These are phyloP conservation scores for Neostapfia colusana DNA, from an alignment of 176 grass and related monocot genomes.

Conservation along the genomic window DNA sequence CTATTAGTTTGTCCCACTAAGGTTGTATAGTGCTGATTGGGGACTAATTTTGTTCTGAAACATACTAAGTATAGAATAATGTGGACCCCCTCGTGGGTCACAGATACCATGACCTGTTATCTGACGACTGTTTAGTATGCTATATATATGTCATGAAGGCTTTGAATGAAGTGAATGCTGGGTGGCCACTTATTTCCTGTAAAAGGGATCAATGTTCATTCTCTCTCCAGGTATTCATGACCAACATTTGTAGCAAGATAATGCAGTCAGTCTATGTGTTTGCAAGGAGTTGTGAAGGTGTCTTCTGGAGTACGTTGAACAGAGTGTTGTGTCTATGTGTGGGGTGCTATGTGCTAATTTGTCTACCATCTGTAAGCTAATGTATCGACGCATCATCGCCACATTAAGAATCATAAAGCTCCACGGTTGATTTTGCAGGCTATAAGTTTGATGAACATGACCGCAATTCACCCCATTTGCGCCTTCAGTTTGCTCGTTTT, in stretches of 20 bases:
- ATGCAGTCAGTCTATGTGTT: background rate
- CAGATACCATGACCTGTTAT: background rate
- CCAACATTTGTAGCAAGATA: background rate
- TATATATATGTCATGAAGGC: background rate
- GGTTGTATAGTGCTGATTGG: background rate
- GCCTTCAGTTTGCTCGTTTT: constrained; percentile 78
- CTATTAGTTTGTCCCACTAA: background rate
- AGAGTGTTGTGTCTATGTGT: background rate
- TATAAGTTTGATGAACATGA: constrained; percentile 83
- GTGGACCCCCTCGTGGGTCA: background rate
- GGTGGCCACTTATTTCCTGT: background rate
- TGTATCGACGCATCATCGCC: background rate
- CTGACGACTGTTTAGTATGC: background rate
- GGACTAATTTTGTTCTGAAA: background rate
- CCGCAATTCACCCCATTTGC: constrained; percentile 62
- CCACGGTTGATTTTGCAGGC: constrained; percentile 64
- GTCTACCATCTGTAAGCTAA: constrained; percentile 9
- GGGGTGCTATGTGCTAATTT: background rate
- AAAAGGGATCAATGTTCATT: background rate
- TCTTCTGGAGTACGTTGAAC: background rate
- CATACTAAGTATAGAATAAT: background rate
- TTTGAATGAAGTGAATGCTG: background rate
- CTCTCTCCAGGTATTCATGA: background rate
- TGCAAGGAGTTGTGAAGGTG: background rate
- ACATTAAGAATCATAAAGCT: constrained; percentile 29